Conservation (phyloP, 2,329 filamentous ascomycete species). For the Nemania serpens region DNA sequence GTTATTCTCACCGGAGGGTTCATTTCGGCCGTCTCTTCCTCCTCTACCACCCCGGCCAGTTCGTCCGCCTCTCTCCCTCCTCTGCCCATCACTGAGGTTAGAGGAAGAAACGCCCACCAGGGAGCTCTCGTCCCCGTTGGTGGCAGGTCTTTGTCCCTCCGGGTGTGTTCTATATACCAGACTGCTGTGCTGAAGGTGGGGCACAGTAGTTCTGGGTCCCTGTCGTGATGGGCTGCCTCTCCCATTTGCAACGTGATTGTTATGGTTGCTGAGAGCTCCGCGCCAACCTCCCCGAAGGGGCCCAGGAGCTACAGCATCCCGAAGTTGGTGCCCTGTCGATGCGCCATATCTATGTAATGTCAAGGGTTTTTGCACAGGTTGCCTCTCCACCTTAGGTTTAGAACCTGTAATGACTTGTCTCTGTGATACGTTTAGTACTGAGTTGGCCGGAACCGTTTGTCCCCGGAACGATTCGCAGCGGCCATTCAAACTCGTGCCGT, state of each 20-base stretch:
- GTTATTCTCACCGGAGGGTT: neutral
- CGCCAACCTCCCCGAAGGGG: slow-evolving; percentile 63
- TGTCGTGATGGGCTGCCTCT: slow-evolving; percentile 39
- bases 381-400: slow-evolving; percentile 60
- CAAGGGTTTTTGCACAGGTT: slow-evolving; percentile 50
- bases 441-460: slow-evolving; percentile 85
- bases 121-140: slow-evolving; percentile 20
- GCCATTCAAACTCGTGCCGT: slow-evolving; percentile 87
- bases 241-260: slow-evolving; percentile 45
- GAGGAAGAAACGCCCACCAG: slow-evolving; percentile 34
- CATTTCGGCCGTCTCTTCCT: neutral
- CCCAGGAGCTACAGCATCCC: slow-evolving; percentile 59
- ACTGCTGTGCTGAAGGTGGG: slow-evolving; percentile 56
- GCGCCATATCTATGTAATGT: slow-evolving; percentile 39
- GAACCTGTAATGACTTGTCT: slow-evolving; percentile 78
- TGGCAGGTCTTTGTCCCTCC: slow-evolving; percentile 28
- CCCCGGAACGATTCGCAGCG: slow-evolving; percentile 92
- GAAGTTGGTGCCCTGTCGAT: slow-evolving; percentile 62
- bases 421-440: slow-evolving; percentile 84
- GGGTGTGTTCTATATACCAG: slow-evolving; percentile 54
- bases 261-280: slow-evolving; percentile 56
- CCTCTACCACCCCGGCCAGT: slow-evolving; percentile 31
- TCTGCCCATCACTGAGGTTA: slow-evolving; percentile 32
- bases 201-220: slow-evolving; percentile 42
- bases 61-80: slow-evolving; percentile 25